Evolutionary conservation across 176 grass and related monocot species (phyloP).

Genomic region (Pontederia crassipes): DNA sequence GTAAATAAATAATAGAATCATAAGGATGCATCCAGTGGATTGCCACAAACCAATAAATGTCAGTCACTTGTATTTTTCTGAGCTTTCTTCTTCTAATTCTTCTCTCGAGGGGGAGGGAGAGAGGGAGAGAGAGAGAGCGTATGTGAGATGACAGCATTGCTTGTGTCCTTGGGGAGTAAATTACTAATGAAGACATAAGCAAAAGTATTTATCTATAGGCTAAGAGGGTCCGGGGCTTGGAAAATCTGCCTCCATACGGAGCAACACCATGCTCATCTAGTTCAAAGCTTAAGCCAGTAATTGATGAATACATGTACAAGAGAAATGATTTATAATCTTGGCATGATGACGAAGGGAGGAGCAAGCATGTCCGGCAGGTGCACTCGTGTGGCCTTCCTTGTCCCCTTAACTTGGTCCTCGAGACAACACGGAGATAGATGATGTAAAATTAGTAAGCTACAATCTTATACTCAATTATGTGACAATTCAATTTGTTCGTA

Average conservation of each 20-base stretch:
- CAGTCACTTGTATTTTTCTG: too few relatives aligned
- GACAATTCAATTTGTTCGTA: too few relatives aligned
- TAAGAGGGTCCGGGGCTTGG: not conserved
- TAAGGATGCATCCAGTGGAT: too few relatives aligned
- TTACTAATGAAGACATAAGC: not conserved
- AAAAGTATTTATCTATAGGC: not conserved
- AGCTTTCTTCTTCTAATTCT: too few relatives aligned
- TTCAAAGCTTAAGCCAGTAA: not conserved
- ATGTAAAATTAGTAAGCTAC: too few relatives aligned
- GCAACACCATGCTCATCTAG: not conserved
- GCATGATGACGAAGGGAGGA: conserved; percentile 1
- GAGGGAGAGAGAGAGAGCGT: too few relatives aligned
- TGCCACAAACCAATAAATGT: too few relatives aligned
- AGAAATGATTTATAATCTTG: not conserved
- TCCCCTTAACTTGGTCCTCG: not conserved
- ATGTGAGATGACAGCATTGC: not conserved
- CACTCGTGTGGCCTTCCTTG: not conserved
- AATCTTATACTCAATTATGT: too few relatives aligned
- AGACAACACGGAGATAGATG: too few relatives aligned
- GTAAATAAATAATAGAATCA: too few relatives aligned
- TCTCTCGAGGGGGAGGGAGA: too few relatives aligned
- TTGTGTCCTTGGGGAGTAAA: not conserved
- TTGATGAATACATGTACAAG: not conserved
- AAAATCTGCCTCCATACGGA: conserved; percentile 16
- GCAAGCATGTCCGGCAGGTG: not conserved